Evolutionary conservation across 768 basidiomycete species (phyloP).

Genomic region (Suillus brevipes): DNA sequence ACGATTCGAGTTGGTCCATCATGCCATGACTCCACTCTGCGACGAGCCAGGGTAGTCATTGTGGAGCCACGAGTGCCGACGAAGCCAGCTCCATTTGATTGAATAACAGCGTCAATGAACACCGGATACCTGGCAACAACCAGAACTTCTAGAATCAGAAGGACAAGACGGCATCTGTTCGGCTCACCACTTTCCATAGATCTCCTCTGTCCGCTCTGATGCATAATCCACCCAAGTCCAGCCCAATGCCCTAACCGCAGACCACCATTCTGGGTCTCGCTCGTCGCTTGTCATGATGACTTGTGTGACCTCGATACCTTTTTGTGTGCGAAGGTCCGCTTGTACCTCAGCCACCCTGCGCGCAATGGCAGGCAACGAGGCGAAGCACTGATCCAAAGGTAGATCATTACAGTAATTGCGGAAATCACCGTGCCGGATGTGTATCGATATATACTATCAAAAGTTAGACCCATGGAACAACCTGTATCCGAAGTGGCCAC

Average conservation of each 20-base stretch:
- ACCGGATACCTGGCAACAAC: conserved; percentile 59
- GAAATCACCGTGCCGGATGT: conserved; percentile 60
- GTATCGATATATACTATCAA: conserved; percentile 55
- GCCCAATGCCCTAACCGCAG: conserved; percentile 46
- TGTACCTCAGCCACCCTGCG: conserved; percentile 57
- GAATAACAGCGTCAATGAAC: conserved; percentile 72
- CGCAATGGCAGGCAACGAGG: conserved; percentile 53
- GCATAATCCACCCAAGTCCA: conserved; percentile 57
- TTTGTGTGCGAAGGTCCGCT: conserved; percentile 44
- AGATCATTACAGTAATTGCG: conserved; percentile 43
- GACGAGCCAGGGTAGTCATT: conserved; percentile 64
- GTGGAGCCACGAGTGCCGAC: conserved; percentile 74
- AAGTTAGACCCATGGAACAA: conserved; percentile 1
- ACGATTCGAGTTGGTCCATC: conserved; percentile 52
- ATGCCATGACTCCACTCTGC: conserved; percentile 69
- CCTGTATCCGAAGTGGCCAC: conserved; percentile 16
- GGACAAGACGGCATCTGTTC: neutral
- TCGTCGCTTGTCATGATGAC: conserved; percentile 71
- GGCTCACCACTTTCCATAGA: conserved; percentile 51
- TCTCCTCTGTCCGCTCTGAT: conserved; percentile 39
- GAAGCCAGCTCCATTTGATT: conserved; percentile 65
- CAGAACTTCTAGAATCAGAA: conserved; percentile 1
- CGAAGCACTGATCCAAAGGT: conserved; percentile 48
- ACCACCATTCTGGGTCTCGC: conserved; percentile 56
- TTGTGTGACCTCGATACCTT: conserved; percentile 47